Percentiles rank a stretch among this genome's conserved stretches.
Evolutionary conservation across 257 asterid genomes (phyloP).

Genomic region (Jacaranda copaia): DNA sequence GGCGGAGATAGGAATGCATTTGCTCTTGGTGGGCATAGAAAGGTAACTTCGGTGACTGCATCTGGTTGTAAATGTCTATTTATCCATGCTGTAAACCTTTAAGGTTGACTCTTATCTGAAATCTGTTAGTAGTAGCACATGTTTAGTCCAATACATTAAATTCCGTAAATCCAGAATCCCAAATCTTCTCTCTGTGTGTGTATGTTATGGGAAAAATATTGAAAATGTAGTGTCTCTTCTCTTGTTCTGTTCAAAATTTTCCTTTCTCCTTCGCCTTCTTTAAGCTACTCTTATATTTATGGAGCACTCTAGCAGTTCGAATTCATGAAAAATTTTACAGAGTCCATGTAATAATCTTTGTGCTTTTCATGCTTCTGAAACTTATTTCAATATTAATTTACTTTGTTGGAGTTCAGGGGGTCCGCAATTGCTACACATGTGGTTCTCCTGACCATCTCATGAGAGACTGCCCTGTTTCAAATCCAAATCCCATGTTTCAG

Average conservation of each 20-base stretch:
- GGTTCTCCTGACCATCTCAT: constrained; percentile 90
- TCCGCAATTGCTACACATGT: constrained; percentile 73
- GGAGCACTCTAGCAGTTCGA: constrained; percentile 9
- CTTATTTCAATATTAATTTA: constrained; percentile 3
- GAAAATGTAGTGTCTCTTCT: neutral
- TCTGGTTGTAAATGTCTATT: constrained; percentile 12
- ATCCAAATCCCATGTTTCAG: constrained; percentile 61
- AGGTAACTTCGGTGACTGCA: constrained; percentile 52
- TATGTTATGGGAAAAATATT: neutral
- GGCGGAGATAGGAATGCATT: constrained; percentile 61
- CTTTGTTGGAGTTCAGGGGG: constrained; percentile 55
- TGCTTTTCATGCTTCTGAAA: constrained; percentile 20
- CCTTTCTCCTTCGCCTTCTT: neutral
- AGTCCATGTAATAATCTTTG: neutral
- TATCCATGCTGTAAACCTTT: neutral
- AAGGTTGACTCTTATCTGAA: constrained; percentile 18
- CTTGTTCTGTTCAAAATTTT: neutral
- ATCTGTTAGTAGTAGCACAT: constrained; percentile 10
- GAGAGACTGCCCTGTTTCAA: constrained; percentile 78
- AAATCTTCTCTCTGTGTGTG: neutral
- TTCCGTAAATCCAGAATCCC: neutral
- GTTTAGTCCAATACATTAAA: neutral
- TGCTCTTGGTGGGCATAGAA: constrained; percentile 57
- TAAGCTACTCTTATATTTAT: constrained; percentile 4
- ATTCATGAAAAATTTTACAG: neutral